Percentiles rank a stretch among this genome's conserved stretches.
Evolutionary conservation across 768 basidiomycete species (phyloP).

Genomic region (Sutorius australiensis): DNA sequence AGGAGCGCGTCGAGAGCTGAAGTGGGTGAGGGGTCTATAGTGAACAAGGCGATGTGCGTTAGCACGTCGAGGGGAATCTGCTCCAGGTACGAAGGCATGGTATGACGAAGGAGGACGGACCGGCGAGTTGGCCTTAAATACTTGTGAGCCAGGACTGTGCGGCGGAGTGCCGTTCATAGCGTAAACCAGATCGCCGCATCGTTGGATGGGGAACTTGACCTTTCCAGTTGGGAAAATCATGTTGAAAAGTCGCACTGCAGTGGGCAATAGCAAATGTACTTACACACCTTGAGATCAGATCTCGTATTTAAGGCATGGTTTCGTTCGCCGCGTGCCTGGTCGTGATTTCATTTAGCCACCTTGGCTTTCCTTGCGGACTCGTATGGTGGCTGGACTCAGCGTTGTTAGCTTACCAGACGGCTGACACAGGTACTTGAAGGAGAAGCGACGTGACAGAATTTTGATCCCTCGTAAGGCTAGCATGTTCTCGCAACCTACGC

Average conservation of each 20-base stretch:
- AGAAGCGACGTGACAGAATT: slow-evolving; percentile 25
- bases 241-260: slow-evolving; percentile 27
- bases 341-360: slow-evolving; percentile 36
- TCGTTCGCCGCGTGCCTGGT: slow-evolving; percentile 30
- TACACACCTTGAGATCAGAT: slow-evolving; percentile 33
- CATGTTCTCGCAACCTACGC: slow-evolving; percentile 10
- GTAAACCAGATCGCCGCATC: slow-evolving; percentile 32
- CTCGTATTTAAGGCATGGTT: slow-evolving; percentile 32
- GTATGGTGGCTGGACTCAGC: slow-evolving; percentile 17
- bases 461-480: slow-evolving; percentile 9
- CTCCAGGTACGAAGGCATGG: slow-evolving; percentile 47
- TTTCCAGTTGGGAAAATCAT: slow-evolving; percentile 38
- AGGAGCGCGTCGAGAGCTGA: slow-evolving; percentile 41
- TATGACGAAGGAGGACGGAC: slow-evolving; percentile 17
- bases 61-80: slow-evolving; percentile 54
- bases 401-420: slow-evolving; percentile 14
- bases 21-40: slow-evolving; percentile 36
- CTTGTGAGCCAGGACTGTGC: slow-evolving; percentile 17
- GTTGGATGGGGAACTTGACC: slow-evolving; percentile 29
- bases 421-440: slow-evolving; percentile 22
- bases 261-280: slow-evolving; percentile 27
- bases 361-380: slow-evolving; percentile 27
- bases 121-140: slow-evolving; percentile 23
- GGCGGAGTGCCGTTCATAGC: slow-evolving; percentile 33
- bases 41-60: slow-evolving; percentile 49